These are phyloP conservation scores for Plasmodium gonderi DNA, from an alignment of 169 alveolate genomes.

Conservation along the genomic window DNA sequence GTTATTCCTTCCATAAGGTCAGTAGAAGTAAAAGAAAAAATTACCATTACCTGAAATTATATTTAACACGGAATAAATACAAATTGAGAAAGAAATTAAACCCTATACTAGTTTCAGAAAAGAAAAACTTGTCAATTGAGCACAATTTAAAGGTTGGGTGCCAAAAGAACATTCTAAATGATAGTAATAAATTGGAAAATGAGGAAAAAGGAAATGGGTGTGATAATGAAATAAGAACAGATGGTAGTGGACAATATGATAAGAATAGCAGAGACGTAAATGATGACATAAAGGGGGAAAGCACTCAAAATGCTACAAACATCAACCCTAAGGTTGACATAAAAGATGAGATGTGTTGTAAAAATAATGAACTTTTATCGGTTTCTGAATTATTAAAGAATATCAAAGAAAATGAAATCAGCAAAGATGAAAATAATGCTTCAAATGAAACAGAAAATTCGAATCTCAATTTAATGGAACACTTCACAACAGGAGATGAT, in stretches of 20 bases:
- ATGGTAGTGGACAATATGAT: neutral
- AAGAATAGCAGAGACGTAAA: neutral
- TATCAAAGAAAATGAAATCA: slow-evolving; percentile 11
- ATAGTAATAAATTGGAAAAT: too few species aligned
- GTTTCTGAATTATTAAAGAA: neutral
- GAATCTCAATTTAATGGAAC: slow-evolving; percentile 8
- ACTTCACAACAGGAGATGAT: slow-evolving; percentile 16
- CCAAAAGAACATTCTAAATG: neutral
- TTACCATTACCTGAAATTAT: neutral
- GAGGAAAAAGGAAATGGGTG: too few species aligned
- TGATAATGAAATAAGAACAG: neutral
- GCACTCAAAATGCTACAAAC: too few species aligned
- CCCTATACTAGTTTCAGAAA: neutral
- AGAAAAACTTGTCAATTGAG: neutral
- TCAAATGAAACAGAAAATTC: neutral
- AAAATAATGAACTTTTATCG: neutral
- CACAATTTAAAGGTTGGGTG: neutral
- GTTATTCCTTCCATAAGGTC: neutral
- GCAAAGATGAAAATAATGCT: neutral
- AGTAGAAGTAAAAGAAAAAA: neutral
- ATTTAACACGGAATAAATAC: neutral
- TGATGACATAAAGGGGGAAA: too few species aligned
- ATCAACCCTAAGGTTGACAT: neutral
- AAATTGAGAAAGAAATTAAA: neutral
- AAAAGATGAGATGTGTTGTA: neutral